Conservation (phyloP, 768 basidiomycete species). For the Brasilioporus rufonigricans region DNA sequence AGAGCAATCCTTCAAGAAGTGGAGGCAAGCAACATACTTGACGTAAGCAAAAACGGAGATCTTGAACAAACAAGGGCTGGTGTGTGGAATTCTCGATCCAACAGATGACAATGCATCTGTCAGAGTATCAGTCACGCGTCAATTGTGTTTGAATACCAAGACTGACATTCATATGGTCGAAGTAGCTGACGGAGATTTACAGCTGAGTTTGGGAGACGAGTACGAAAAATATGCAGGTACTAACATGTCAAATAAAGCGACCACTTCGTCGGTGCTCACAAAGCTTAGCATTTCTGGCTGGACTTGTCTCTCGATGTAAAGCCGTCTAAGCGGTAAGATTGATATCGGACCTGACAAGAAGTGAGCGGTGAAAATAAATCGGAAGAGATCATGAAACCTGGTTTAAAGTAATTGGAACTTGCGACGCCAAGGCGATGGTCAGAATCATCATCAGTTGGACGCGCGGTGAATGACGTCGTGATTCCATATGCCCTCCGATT, state of each 20-base stretch:
- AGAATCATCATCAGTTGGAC: conserved; percentile 36
- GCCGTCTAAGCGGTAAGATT: conserved; percentile 74
- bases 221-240: conserved; percentile 28
- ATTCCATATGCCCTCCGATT: conserved; percentile 61
- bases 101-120: conserved; percentile 75
- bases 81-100: conserved; percentile 90
- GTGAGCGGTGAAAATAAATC: conserved; percentile 2
- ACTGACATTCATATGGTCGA: conserved; percentile 71
- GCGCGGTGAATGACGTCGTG: conserved; percentile 40
- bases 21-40: conserved; percentile 52
- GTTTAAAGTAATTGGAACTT: conserved; percentile 88
- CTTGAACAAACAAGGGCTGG: conserved; percentile 92
- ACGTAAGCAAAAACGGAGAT: conserved; percentile 92
- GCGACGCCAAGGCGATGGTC: conserved; percentile 71
- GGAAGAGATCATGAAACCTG: conserved; percentile 49
- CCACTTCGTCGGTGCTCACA: conserved; percentile 84
- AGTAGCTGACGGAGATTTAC: conserved; percentile 49
- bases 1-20: background rate
- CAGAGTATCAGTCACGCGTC: conserved; percentile 7
- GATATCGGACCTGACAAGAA: conserved; percentile 72
- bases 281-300: conserved; percentile 95
- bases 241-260: conserved; percentile 87
- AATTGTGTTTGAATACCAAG: conserved; percentile 3
- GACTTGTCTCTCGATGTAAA: conserved; percentile 85
- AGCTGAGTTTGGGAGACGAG: conserved; percentile 1